Evolutionary conservation across 441 rosid species (phyloP).

Genomic region (Mallotus repandus): DNA sequence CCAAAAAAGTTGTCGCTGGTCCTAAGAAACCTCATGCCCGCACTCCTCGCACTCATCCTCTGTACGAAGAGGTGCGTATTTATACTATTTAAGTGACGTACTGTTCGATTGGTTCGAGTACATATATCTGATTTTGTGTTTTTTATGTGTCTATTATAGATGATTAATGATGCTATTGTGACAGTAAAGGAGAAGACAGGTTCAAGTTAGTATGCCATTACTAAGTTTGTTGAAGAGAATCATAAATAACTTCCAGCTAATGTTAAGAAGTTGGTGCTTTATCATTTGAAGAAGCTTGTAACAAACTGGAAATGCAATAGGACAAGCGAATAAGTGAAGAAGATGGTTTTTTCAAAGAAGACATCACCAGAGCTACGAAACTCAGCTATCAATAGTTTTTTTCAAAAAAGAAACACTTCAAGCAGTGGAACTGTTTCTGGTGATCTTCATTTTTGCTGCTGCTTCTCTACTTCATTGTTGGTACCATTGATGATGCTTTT

Average conservation of each 20-base stretch:
- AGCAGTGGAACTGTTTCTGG: no score
- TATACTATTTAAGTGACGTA: not conserved
- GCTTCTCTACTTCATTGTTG: no score
- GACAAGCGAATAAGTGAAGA: no score
- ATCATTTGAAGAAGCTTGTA: conserved; percentile 70
- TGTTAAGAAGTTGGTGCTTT: conserved; percentile 63
- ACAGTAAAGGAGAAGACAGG: conserved; percentile 82
- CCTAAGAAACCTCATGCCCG: conserved; percentile 44
- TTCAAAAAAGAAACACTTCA: no score
- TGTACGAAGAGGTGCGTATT: conserved; percentile 64
- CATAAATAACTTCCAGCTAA: conserved; percentile 61
- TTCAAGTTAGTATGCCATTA: conserved; percentile 87
- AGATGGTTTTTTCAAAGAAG: no score
- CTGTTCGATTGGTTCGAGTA: conserved; percentile 7
- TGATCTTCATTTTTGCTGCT: no score
- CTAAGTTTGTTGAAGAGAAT: conserved; percentile 80
- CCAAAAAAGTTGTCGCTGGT: conserved; percentile 49
- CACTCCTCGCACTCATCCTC: conserved; percentile 55
- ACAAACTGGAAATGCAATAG: no score
- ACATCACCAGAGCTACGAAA: no score
- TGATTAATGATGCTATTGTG: conserved; percentile 75
- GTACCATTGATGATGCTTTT: no score
- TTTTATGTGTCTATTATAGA: conserved; percentile 38
- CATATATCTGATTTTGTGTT: conserved; percentile 18
- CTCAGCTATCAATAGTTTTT: no score